A percentile compares a stretch with the other conserved stretches of the same genome.
Conservation (phyloP, 495 filamentous ascomycete genomes). For the Penicillium fimorum region DNA sequence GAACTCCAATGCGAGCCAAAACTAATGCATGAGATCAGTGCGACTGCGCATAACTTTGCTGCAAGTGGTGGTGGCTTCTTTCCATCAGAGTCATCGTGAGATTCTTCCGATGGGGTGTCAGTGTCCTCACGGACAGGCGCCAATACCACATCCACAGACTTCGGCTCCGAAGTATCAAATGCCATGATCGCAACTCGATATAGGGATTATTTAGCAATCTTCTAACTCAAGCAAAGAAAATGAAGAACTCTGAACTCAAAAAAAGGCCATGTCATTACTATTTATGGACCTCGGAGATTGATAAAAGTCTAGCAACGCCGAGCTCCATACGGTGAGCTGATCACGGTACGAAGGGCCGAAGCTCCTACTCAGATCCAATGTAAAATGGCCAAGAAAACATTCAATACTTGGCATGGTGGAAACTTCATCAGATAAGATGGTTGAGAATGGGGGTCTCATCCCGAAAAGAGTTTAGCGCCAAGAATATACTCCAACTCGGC, state of each 20-base stretch:
- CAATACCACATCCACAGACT: slow-evolving; percentile 15
- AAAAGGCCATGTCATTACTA: background rate
- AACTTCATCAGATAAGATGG: slow-evolving; percentile 10
- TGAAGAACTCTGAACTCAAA: background rate
- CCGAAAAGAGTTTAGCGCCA: background rate
- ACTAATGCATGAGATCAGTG: slow-evolving; percentile 43
- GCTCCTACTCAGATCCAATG: background rate
- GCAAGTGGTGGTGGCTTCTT: slow-evolving; percentile 33
- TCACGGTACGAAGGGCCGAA: background rate
- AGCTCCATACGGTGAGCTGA: background rate
- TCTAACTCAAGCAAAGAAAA: background rate
- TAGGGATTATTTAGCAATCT: background rate
- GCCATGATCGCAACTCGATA: slow-evolving; percentile 9
- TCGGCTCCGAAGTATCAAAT: slow-evolving; percentile 10
- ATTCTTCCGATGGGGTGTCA: background rate
- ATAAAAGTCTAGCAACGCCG: background rate
- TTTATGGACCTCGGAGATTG: slow-evolving; percentile 7
- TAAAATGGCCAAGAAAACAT: background rate
- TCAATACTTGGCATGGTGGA: background rate
- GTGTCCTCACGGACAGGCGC: slow-evolving; percentile 4
- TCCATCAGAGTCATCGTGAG: slow-evolving; percentile 11
- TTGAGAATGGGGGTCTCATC: background rate
- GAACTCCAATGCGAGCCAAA: slow-evolving; percentile 46
- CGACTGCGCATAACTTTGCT: slow-evolving; percentile 35
- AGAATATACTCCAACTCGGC: background rate